These are phyloP conservation scores for Cryptosporidium viatorum DNA, from an alignment of 169 alveolate genomes.

Conservation along the genomic window DNA sequence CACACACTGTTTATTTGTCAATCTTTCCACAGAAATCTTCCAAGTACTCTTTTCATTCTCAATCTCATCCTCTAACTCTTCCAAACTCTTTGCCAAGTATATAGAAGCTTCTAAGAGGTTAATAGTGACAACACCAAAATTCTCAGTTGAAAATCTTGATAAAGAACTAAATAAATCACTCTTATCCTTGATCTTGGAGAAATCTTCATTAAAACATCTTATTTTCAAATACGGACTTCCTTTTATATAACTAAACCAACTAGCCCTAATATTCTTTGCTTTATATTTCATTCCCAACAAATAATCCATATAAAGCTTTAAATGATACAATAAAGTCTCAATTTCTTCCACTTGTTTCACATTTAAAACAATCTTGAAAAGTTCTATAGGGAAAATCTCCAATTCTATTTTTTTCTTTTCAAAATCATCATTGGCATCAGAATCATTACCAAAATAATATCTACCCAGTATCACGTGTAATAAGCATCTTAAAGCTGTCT, in stretches of 20 bases:
- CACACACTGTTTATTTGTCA: conserved; percentile 49
- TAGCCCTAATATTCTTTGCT: neutral
- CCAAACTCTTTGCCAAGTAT: neutral
- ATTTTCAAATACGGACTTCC: conserved; percentile 58
- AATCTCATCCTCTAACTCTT: conserved; percentile 40
- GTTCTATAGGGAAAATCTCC: conserved; percentile 18
- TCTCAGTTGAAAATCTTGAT: conserved; percentile 22
- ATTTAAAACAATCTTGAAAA: conserved; percentile 35
- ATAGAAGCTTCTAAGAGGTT: conserved; percentile 43
- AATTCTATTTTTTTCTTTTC: neutral
- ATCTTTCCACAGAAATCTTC: conserved; percentile 34
- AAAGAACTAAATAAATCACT: neutral
- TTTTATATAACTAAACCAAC: conserved; percentile 35
- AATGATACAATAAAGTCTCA: conserved; percentile 15
- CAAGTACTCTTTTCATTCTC: neutral
- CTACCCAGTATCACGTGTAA: conserved; percentile 19
- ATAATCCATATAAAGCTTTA: conserved; percentile 46
- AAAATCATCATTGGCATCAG: neutral
- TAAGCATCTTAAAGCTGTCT: conserved; percentile 43
- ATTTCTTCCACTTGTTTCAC: conserved; percentile 32
- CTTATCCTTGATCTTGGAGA: conserved; percentile 17
- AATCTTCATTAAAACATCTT: conserved; percentile 45
- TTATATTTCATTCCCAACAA: neutral
- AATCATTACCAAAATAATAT: neutral
- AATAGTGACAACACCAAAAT: conserved; percentile 51